A percentile compares a stretch with the other conserved stretches of the same genome.
These are phyloP conservation scores for Ascocoryne sarcoides DNA, from an alignment of 2,329 filamentous ascomycete species.

Conservation along the genomic window DNA sequence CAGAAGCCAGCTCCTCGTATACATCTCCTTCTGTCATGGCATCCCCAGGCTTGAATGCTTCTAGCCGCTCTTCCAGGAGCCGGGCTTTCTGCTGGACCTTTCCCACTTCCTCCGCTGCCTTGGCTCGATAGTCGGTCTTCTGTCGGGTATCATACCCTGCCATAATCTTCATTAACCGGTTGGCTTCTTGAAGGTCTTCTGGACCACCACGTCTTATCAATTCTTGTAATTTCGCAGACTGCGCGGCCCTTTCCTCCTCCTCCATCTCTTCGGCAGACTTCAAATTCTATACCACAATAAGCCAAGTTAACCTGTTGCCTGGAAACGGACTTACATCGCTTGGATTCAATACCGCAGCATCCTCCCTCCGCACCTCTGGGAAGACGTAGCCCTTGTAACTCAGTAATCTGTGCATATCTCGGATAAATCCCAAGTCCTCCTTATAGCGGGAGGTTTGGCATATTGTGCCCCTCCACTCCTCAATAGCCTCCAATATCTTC, in stretches of 20 bases:
- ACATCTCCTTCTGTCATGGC: constrained; percentile 61
- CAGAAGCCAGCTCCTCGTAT: constrained; percentile 76
- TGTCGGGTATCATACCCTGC: constrained; percentile 90
- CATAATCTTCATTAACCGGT: constrained; percentile 98
- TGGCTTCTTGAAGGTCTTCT: constrained; percentile 91
- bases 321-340: constrained; percentile 94
- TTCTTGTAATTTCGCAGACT: constrained; percentile 97
- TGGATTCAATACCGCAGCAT: constrained; percentile 92
- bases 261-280: constrained; percentile 99
- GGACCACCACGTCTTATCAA: constrained; percentile 86
- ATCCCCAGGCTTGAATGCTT: constrained; percentile 74
- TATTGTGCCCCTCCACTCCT: constrained; percentile 97
- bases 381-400: constrained; percentile 97
- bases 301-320: too few species aligned
- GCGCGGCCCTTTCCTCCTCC: constrained; percentile 86
- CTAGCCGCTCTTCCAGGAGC: constrained; percentile 84
- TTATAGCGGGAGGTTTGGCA: constrained; percentile 97
- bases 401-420: constrained; percentile 93
- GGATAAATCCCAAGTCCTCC: constrained; percentile 90
- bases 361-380: constrained; percentile 82
- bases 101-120: constrained; percentile 88
- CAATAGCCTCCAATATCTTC: constrained; percentile 90
- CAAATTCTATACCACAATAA: constrained; percentile 76
- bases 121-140: constrained; percentile 96
- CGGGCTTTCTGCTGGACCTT: constrained; percentile 95